Evolutionary conservation across 1,139 yeast species (phyloP), one percentile per base, ranked within the genome.

Genomic region (Kodamaea fungicola): DNA sequence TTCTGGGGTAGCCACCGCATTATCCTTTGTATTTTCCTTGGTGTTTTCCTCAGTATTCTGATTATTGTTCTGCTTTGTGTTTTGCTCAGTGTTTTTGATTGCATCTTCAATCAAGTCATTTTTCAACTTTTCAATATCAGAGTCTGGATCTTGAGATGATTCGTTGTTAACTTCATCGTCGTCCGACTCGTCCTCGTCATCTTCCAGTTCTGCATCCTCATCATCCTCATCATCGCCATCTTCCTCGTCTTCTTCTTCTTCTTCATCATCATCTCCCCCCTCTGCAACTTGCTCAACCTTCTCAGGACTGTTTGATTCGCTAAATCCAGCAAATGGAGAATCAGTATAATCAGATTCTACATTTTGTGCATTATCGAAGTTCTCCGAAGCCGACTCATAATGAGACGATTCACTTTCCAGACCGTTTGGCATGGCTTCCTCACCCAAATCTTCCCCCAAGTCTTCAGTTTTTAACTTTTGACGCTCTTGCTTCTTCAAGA

Each of bases 21-120:
- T 24, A 4, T 24, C 27, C 27, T 24, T 10, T 4, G 12, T 24
- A 23, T 10, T 12, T 10, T 10, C 21, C 3, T 26, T 38, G 7
- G 12, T 39, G 8, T 53, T 61, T 37, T 67, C n/a, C n/a, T n/a
- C n/a, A n/a, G n/a, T n/a, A n/a, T n/a, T n/a, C n/a, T n/a, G n/a
- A n/a, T 67, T 38, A 74, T 78, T 6, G 74, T 68, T 2, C 75
- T 62, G 0, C 74, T 64, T 7, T 75, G 72, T 3, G 78, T 78
- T 0, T 78, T 47, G 38, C 30, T 28, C 27, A 24, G 27, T 24
- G 4, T 24, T 24, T 16, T 23, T 12, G 25, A 22, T 21, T n/a
- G 27, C 48, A 46, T 68, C 74, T 24, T 50, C 53, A 39, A 60
- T 64, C 30, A 69, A 48, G 40, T 55, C 71, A 32, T 57, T 57